Conservation (phyloP, 2,329 filamentous ascomycete species). For the Monilinia vaccinii-corymbosi region DNA sequence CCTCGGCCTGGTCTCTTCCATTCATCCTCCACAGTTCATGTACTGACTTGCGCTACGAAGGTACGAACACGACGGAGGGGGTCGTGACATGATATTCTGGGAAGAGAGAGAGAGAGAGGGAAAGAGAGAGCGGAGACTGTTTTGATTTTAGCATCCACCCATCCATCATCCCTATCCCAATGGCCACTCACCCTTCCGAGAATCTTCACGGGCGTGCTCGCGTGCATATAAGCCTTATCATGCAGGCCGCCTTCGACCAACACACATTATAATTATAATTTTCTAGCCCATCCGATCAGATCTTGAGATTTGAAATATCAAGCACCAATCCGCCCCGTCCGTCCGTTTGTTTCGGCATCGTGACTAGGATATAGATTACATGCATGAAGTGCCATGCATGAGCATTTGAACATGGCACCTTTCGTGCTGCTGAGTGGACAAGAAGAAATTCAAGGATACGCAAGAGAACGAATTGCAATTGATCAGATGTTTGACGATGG, state of each 20-base stretch:
- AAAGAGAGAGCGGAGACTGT: no score
- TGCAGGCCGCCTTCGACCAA: background rate
- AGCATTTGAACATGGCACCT: background rate
- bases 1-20: background rate
- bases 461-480: background rate
- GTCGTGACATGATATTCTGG: background rate
- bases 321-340: background rate
- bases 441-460: background rate
- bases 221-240: background rate
- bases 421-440: background rate
- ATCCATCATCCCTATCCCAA: background rate
- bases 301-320: background rate
- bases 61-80: no score
- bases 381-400: background rate
- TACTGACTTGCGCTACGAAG: background rate
- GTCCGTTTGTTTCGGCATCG: constrained; percentile 1
- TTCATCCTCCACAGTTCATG: background rate
- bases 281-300: background rate
- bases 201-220: background rate
- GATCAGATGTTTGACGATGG: background rate
- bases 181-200: background rate
- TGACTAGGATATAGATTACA: background rate
- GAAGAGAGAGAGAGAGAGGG: no score
- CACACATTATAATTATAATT: no score
- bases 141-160: background rate